Conservation (phyloP, 2,329 filamentous ascomycete genomes). For the Colletotrichum incanum region DNA sequence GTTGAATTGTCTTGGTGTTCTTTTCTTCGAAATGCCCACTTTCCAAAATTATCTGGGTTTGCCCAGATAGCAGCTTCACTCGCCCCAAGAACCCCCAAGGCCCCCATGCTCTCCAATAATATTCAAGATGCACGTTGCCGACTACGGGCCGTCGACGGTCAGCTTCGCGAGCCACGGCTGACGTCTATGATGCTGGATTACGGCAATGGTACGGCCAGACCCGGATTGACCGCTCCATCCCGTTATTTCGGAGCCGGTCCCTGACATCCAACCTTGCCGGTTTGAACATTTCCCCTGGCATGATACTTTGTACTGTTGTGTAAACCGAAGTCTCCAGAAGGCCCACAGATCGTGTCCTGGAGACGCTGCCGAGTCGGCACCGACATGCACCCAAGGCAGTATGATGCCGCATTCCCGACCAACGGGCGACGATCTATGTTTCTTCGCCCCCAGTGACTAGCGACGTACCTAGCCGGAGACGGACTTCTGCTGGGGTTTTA, state of each 20-base stretch:
- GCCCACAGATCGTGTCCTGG: background rate
- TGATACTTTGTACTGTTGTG: slow-evolving; percentile 12
- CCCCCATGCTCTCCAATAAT: no score
- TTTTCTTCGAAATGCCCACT: background rate
- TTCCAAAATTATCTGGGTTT: background rate
- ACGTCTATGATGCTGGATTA: background rate
- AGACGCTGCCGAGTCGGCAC: slow-evolving; percentile 36
- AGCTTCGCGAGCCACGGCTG: background rate
- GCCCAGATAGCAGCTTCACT: background rate
- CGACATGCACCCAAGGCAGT: slow-evolving; percentile 15
- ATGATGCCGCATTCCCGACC: slow-evolving; percentile 13
- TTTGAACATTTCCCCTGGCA: background rate
- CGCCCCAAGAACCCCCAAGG: no score
- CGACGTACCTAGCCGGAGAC: background rate
- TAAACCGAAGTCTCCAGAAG: background rate
- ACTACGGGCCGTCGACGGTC: slow-evolving; percentile 13
- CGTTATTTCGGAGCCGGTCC: background rate
- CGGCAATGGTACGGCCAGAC: background rate
- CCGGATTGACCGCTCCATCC: background rate
- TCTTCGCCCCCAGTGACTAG: slow-evolving; percentile 1
- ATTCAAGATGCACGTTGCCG: background rate
- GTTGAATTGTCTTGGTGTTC: background rate
- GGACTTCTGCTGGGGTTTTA: background rate
- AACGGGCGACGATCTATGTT: slow-evolving; percentile 6
- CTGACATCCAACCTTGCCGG: background rate